Base-by-base conservation (phyloP, 2,329 filamentous ascomycete species). In the Cordyceps javanica region DNA sequence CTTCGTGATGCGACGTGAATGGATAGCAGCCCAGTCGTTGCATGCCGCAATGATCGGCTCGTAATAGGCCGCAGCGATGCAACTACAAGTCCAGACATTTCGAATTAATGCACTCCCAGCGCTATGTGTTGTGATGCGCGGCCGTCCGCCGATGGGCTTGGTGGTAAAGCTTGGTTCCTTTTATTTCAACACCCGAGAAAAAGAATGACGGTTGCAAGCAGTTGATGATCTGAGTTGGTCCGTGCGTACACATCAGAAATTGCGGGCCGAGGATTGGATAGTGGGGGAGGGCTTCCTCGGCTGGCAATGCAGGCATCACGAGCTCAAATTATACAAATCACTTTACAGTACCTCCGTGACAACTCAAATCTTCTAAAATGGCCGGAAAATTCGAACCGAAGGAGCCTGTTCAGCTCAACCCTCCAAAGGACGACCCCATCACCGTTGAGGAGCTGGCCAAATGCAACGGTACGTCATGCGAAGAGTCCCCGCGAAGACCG, bases 391-490 rank as follows among this genome's bases (percentile, higher is more conserved):
- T 95, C 66, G 87, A 89, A 70, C 90, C 91, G 44, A 95, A 94
- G 73, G 76, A 77, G 28, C 82, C 89, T 3, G 87, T 94, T 60
- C 75, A 86, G 58, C 83, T 99, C 59, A 80, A 88, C 59, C 87
- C 91, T 38, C 94, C 94, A 14, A 97, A 95, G 75, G 82, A 91
- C 69, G 92, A 97, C 67, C 82, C 83, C 38, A 97, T 99, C 66
- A 86, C 86, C n/a, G 68, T 80, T 2, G 89, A 94, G 59, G 86
- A 93, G 66, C 80, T 99, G 61, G 80, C 87, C 39, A 87, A 88
- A 70, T 91, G 90, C 65, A 85, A 94, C 70, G 94, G 94, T 96
- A 78, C 67, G 85, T 72, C 28, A 28, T 57, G 55, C 46, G 30
- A 38, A 19, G 14, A 42, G 38, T n/a, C 30, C 46, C 46, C 38